Evolutionary conservation across 2,329 filamentous ascomycete species (phyloP).

Genomic region (Bertia moriformis): DNA sequence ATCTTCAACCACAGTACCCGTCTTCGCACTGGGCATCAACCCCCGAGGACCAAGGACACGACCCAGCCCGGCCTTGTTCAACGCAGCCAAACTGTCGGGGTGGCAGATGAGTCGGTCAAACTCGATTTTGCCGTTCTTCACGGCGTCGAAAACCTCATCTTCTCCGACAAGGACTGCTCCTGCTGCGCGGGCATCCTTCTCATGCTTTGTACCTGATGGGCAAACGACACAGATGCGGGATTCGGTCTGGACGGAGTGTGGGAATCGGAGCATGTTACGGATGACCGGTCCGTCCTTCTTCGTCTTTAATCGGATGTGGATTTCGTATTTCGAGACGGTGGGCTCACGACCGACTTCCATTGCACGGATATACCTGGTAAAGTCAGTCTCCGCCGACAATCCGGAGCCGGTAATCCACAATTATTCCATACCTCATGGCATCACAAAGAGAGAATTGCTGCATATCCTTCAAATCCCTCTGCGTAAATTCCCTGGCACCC

Average conservation of each 20-base stretch:
- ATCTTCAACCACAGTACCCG: conserved; percentile 76
- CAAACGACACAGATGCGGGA: conserved; percentile 81
- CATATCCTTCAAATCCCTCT: conserved; percentile 45
- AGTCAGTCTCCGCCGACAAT: conserved; percentile 5
- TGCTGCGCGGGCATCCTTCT: conserved; percentile 57
- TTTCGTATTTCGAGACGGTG: conserved; percentile 68
- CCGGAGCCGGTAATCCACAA: conserved; percentile 5
- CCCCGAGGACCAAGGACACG: conserved; percentile 75
- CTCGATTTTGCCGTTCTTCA: conserved; percentile 58
- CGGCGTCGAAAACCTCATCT: conserved; percentile 67
- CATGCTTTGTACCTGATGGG: conserved; percentile 63
- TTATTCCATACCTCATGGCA: conserved; percentile 62
- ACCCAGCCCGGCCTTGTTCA: conserved; percentile 70
- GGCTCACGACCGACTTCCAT: conserved; percentile 76
- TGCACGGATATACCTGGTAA: conserved; percentile 68
- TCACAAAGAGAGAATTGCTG: conserved; percentile 74
- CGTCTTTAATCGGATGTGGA: conserved; percentile 70
- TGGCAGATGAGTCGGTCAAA: conserved; percentile 89
- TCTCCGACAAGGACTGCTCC: conserved; percentile 78
- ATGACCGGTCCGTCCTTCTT: conserved; percentile 75
- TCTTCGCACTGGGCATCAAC: conserved; percentile 81
- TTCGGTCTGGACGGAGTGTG: conserved; percentile 79
- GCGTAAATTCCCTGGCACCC: conserved; percentile 49
- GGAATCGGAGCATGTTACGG: conserved; percentile 74
- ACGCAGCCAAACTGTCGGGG: conserved; percentile 56